Evolutionary conservation across 768 basidiomycete species (phyloP).

Genomic region (Boletus insuetus): DNA sequence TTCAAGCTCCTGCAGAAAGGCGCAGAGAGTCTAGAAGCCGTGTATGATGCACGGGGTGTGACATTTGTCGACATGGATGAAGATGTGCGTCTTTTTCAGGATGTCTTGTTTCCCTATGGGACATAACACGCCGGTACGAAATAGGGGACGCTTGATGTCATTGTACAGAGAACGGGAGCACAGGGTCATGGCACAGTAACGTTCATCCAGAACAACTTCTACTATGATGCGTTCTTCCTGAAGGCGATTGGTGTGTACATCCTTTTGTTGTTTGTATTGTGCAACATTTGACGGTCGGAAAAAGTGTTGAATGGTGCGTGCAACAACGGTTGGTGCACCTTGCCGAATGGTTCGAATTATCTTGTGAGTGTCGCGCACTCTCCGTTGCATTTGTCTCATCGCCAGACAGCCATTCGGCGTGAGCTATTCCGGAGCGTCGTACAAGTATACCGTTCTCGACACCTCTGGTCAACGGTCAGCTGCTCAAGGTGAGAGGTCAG

Average conservation of each 20-base stretch:
- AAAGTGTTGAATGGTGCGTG: slow-evolving; percentile 93
- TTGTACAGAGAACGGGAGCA: slow-evolving; percentile 79
- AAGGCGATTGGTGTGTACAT: slow-evolving; percentile 80
- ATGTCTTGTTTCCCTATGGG: not conserved
- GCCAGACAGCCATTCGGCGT: slow-evolving; percentile 80
- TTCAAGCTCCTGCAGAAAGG: slow-evolving; percentile 59
- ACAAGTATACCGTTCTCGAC: slow-evolving; percentile 95
- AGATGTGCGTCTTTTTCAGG: slow-evolving; percentile 59
- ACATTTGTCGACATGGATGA: slow-evolving; percentile 93
- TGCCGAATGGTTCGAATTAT: slow-evolving; percentile 61
- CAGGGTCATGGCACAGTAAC: slow-evolving; percentile 60
- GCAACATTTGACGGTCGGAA: not conserved
- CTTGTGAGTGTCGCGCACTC: slow-evolving; percentile 53
- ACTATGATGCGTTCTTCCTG: slow-evolving; percentile 98
- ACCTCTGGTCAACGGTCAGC: slow-evolving; percentile 85
- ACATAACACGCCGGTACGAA: not conserved
- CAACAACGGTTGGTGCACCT: slow-evolving; percentile 72
- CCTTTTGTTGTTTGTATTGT: not conserved
- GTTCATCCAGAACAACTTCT: slow-evolving; percentile 96
- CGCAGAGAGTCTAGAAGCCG: slow-evolving; percentile 54
- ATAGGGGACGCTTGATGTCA: slow-evolving; percentile 88
- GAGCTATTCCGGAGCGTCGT: slow-evolving; percentile 91
- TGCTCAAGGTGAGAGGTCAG: slow-evolving; percentile 64
- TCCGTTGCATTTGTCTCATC: slow-evolving; percentile 1
- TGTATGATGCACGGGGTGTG: slow-evolving; percentile 77